Conservation (phyloP, 257 asterid genomes). For the Paulownia fortunei region DNA sequence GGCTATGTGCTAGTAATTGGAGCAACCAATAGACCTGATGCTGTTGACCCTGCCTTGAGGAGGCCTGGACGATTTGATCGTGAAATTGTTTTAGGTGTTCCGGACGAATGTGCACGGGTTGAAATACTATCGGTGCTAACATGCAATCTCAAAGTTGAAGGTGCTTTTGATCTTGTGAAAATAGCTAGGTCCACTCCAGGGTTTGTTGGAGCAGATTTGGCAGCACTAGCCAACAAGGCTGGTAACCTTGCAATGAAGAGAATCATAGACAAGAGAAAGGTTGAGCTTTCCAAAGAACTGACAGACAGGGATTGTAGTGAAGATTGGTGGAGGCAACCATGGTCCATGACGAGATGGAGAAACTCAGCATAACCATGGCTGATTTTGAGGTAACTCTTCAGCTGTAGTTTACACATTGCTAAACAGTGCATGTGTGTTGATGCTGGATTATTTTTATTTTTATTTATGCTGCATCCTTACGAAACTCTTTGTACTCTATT, state of each 20-base stretch:
- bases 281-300: conserved; percentile 38
- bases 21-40: conserved; percentile 90
- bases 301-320: conserved; percentile 41
- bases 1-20: conserved; percentile 87
- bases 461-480: neutral
- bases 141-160: conserved; percentile 69
- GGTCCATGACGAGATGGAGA: conserved; percentile 70
- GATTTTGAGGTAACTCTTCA: conserved; percentile 77
- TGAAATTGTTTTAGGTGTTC: conserved; percentile 74
- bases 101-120: conserved; percentile 76
- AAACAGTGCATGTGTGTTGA: neutral
- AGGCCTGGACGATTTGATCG: conserved; percentile 94
- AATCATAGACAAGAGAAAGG: conserved; percentile 54
- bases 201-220: conserved; percentile 91
- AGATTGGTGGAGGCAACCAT: conserved; percentile 70
- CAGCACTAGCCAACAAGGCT: conserved; percentile 66
- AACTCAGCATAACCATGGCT: conserved; percentile 63
- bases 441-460: neutral
- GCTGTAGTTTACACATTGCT: neutral
- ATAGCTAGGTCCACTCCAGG: conserved; percentile 85
- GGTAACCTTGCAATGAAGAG: conserved; percentile 87
- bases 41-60: conserved; percentile 85
- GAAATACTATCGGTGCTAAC: conserved; percentile 71
- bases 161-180: conserved; percentile 72
- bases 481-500: neutral